Evolutionary conservation across 2,329 filamentous ascomycete species (phyloP).

Genomic region (Colletotrichum sp.): DNA sequence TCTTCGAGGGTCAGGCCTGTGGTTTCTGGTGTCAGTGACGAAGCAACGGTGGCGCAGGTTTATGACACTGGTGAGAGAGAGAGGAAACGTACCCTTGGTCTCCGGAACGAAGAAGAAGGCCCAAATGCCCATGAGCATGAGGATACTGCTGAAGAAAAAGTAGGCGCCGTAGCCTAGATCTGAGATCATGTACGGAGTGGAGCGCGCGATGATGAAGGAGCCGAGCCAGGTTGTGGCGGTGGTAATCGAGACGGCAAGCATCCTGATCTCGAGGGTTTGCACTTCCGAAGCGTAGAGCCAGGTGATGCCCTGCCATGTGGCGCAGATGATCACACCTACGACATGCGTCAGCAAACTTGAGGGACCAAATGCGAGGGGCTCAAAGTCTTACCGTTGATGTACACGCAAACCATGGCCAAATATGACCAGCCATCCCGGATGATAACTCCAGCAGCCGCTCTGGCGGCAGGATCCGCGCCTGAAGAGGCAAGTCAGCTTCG

Average conservation of each 20-base stretch:
- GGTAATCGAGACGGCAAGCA: constrained; percentile 38
- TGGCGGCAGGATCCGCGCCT: constrained; percentile 32
- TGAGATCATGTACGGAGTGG: constrained; percentile 46
- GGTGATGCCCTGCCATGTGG: constrained; percentile 47
- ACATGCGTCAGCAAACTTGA: neutral
- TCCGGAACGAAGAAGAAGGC: constrained; percentile 56
- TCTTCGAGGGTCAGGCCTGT: constrained; percentile 49
- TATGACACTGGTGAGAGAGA: no score
- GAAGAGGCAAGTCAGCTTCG: rapidly evolving
- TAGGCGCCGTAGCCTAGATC: constrained; percentile 54
- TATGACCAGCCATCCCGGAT: constrained; percentile 45
- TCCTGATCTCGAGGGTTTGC: constrained; percentile 43
- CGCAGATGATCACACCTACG: constrained; percentile 34
- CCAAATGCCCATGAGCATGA: constrained; percentile 50
- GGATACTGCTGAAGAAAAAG: constrained; percentile 56
- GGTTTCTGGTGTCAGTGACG: neutral
- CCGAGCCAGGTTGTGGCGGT: constrained; percentile 43
- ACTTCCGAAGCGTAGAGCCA: constrained; percentile 54
- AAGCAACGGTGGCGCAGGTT: neutral
- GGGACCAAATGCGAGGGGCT: rapidly evolving
- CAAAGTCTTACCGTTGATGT: constrained; percentile 41
- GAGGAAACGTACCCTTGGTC: constrained; percentile 46
- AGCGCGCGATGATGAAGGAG: constrained; percentile 43
- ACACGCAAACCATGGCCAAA: constrained; percentile 51
- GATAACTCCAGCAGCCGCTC: constrained; percentile 51